Base-by-base conservation (phyloP, 139 green algal species). In the Limnomonas spitsbergensis region DNA sequence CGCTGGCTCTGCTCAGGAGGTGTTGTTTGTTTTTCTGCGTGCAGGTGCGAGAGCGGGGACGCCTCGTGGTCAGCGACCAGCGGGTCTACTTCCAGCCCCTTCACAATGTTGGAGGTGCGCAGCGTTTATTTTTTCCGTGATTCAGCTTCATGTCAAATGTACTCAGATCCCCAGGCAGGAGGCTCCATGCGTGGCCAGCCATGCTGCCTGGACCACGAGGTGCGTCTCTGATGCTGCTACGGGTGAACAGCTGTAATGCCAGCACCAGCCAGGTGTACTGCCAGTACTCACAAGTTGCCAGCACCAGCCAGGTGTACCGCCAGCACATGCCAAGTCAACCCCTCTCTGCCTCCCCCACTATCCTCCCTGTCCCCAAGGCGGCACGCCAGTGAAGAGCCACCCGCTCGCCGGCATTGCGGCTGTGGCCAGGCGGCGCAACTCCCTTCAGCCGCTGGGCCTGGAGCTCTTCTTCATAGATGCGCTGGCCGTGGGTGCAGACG, bases 41-140 rank as follows among this genome's bases (percentile, higher is more conserved):
- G n/a, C n/a, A n/a, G 71, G 67, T 94, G 47, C 77, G 88, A 20
- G 84, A 96, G 86, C 79, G 79, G 0, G 92, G 93, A 26, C 83
- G 86, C 6, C 82, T 98, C 82, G 91, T 90, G 6, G 69, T 98
- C 37, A 97, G 88, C 0, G 78, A 90, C 53, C 35, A 73, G 40
- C 81, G 93, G 0, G 53, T 98, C 4, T 98, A 98, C 89, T 94
- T 95, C 82, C 92, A 97, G 80, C 93, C 92, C 1, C 86, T 95
- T 47, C 88, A 97, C 86, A 90, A 93, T 79, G 82, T 95, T 9
- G 56, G 75, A 38, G 87, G 87, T 85, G 53, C n/a, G 0, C 76
- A 47, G 69, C 56, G n/a, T n/a, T n/a, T n/a, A n/a, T n/a, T n/a
- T n/a, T n/a, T n/a, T n/a, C n/a, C n/a, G n/a, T n/a, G n/a, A n/a